These are phyloP conservation scores for Phytomonas francai DNA, from an alignment of 208 protist species.

Conservation along the genomic window DNA sequence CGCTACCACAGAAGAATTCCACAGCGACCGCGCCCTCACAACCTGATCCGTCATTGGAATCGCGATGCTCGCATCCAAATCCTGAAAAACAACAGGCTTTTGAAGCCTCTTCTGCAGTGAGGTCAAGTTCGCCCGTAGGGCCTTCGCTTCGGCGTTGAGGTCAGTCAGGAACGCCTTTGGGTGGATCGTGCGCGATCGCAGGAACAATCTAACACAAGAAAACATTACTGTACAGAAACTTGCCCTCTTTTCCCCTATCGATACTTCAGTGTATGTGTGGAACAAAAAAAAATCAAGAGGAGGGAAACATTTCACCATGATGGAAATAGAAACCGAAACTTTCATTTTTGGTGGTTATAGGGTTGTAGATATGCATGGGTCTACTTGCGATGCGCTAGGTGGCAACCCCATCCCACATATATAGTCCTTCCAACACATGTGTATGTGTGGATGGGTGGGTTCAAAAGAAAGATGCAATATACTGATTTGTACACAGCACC, in stretches of 20 bases:
- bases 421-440: not conserved
- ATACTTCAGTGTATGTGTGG: not conserved
- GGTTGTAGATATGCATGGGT: not conserved
- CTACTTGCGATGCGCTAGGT: not conserved
- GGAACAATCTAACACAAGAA: not conserved
- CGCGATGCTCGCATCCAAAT: conserved; percentile 24
- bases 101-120: not conserved
- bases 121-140: not conserved
- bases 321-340: not conserved
- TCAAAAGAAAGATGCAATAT: not conserved
- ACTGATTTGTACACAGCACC: not conserved
- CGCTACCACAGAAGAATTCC: conserved; percentile 45
- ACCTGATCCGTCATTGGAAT: conserved; percentile 14
- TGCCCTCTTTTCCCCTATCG: not conserved
- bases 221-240: not conserved
- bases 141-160: not conserved
- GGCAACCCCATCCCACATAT: too few relatives aligned
- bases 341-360: not conserved
- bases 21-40: conserved; percentile 48
- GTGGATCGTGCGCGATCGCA: conserved; percentile 6
- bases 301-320: not conserved
- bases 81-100: conserved; percentile 33
- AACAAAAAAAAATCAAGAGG: not conserved
- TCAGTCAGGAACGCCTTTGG: conserved; percentile 4
- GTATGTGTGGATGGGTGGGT: not conserved